Conservation (phyloP, 2,329 filamentous ascomycete species). For the Beauveria asiatica region DNA sequence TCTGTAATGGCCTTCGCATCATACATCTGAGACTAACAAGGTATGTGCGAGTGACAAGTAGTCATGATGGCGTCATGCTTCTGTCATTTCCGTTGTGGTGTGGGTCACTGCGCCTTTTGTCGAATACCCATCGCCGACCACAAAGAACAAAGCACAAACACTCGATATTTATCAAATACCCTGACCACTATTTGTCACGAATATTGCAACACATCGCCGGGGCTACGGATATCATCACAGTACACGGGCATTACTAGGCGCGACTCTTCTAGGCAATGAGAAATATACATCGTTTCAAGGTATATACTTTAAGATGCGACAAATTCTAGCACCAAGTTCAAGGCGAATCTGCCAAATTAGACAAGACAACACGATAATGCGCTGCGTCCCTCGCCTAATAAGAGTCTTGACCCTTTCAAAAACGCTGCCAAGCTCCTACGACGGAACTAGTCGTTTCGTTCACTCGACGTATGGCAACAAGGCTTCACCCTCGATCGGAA, state of each 20-base stretch:
- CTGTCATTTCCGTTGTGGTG: background rate
- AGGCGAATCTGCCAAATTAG: background rate
- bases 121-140: background rate
- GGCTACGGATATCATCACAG: background rate
- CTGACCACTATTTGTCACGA: too few relatives aligned
- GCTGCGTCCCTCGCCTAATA: background rate
- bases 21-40: background rate
- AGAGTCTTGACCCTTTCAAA: background rate
- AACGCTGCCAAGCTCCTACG: too few relatives aligned
- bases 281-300: background rate
- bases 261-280: background rate
- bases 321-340: background rate
- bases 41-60: background rate
- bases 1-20: background rate
- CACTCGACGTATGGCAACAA: background rate
- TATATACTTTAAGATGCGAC: background rate
- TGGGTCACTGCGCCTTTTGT: background rate
- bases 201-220: background rate
- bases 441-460: background rate
- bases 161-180: too few relatives aligned
- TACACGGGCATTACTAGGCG: background rate
- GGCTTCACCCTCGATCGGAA: background rate
- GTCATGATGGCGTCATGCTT: background rate
- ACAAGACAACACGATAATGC: background rate
- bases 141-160: background rate